A percentile compares a stretch with the other conserved stretches of the same genome.
phyloP scores from a whole-genome alignment of 495 filamentous ascomycete genomes.

The Aspergillus conjunctus region DNA sequence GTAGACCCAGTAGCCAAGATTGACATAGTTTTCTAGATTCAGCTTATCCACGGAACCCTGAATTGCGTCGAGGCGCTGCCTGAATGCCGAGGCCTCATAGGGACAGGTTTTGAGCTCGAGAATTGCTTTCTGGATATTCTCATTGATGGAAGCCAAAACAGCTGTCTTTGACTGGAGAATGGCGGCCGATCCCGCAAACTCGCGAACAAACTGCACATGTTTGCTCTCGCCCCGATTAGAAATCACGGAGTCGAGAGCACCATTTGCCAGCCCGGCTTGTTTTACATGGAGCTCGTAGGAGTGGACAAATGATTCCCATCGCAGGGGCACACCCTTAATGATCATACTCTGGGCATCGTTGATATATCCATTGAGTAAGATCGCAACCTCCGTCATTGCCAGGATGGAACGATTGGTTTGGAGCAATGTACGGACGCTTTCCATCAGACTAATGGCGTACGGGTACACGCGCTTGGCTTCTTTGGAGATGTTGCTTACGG shows the following conservation, averaged over 20 bases:
- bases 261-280: constrained; percentile 61
- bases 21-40: constrained; percentile 92
- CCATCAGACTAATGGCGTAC: constrained; percentile 96
- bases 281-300: constrained; percentile 90
- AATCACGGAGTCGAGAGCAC: constrained; percentile 59
- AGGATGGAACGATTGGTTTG: constrained; percentile 82
- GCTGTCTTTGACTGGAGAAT: constrained; percentile 83
- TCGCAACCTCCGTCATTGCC: constrained; percentile 80
- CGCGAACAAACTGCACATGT: constrained; percentile 93
- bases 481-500: constrained; percentile 92
- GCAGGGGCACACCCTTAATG: constrained; percentile 79
- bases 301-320: constrained; percentile 97
- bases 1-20: constrained; percentile 84
- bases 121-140: constrained; percentile 80
- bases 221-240: constrained; percentile 74
- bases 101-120: constrained; percentile 82
- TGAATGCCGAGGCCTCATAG: constrained; percentile 75
- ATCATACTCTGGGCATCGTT: constrained; percentile 83
- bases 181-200: constrained; percentile 83
- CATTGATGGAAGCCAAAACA: constrained; percentile 73
- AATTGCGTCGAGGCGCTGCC: constrained; percentile 75
- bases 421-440: constrained; percentile 85
- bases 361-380: constrained; percentile 85
- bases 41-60: constrained; percentile 92
- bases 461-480: constrained; percentile 97